Conservation (phyloP, 495 filamentous ascomycete species). For the Jackrogersella minutella region DNA sequence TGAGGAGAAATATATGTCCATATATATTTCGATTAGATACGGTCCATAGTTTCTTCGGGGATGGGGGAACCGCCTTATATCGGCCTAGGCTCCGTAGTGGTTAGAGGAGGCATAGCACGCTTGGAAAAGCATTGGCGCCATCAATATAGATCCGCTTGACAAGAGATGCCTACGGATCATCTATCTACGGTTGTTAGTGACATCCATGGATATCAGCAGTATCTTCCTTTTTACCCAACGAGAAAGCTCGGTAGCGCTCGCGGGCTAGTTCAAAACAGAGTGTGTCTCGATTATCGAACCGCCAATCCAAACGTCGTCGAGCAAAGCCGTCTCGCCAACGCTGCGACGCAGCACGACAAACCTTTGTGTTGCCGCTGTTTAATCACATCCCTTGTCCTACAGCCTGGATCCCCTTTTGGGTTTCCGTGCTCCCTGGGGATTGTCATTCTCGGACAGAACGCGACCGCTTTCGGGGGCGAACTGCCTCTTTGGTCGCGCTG, state of each 20-base stretch:
- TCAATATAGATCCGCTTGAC: background rate
- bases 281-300: slow-evolving; percentile 32
- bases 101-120: slow-evolving; percentile 25
- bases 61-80: slow-evolving; percentile 8
- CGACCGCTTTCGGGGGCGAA: slow-evolving; percentile 34
- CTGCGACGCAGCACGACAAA: slow-evolving; percentile 40
- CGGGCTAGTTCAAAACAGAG: slow-evolving; percentile 24
- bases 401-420: slow-evolving; percentile 31
- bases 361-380: slow-evolving; percentile 38
- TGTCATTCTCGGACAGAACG: slow-evolving; percentile 41
- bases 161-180: no score
- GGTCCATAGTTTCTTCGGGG: background rate
- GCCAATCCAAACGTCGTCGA: slow-evolving; percentile 19
- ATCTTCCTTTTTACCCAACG: no score
- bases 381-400: slow-evolving; percentile 41
- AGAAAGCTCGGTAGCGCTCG: slow-evolving; percentile 7
- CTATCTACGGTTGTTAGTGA: no score
- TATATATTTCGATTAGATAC: slow-evolving; percentile 1
- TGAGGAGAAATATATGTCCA: background rate
- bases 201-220: no score
- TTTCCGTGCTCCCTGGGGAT: slow-evolving; percentile 24
- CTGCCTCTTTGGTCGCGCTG: slow-evolving; percentile 34
- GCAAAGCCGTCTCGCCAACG: slow-evolving; percentile 28
- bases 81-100: slow-evolving; percentile 19
- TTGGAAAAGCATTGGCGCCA: slow-evolving; percentile 5